phyloP scores from a whole-genome alignment of 352 stramenopile species.

The Plasmopara muralis region DNA sequence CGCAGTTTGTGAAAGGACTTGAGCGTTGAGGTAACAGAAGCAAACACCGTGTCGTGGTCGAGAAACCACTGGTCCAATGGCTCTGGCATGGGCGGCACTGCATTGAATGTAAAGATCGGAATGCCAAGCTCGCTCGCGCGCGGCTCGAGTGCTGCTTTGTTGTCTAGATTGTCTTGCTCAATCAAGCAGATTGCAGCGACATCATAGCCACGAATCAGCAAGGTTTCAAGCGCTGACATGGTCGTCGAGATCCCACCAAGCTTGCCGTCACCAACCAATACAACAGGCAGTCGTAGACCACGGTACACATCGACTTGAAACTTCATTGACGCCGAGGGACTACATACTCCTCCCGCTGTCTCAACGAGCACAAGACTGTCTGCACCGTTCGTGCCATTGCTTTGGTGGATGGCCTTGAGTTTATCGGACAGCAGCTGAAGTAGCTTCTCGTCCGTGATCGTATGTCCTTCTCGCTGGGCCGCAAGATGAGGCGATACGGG shows the following conservation, averaged over 20 bases:
- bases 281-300: constrained; percentile 78
- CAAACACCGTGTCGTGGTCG: constrained; percentile 42
- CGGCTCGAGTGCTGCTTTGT: constrained; percentile 53
- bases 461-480: constrained; percentile 77
- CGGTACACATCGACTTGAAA: constrained; percentile 94
- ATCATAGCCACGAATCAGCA: constrained; percentile 89
- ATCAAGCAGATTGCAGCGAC: constrained; percentile 81
- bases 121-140: constrained; percentile 64
- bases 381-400: constrained; percentile 18
- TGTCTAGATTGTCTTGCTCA: constrained; percentile 67
- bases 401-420: constrained; percentile 34
- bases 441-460: constrained; percentile 84
- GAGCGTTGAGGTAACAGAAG: constrained; percentile 40
- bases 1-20: constrained; percentile 50
- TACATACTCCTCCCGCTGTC: constrained; percentile 94
- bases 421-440: constrained; percentile 61
- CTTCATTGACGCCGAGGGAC: constrained; percentile 69
- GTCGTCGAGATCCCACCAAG: constrained; percentile 95
- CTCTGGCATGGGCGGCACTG: constrained; percentile 66
- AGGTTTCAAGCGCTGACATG: constrained; percentile 89
- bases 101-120: constrained; percentile 63
- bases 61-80: constrained; percentile 68
- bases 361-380: constrained; percentile 85
- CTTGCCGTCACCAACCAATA: constrained; percentile 95
- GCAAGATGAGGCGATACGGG: constrained; percentile 93